A percentile compares a stretch with the other conserved stretches of the same genome.
Conservation (phyloP, 1,284 basidiomycete genomes). For the Ganoderma resinaceum region DNA sequence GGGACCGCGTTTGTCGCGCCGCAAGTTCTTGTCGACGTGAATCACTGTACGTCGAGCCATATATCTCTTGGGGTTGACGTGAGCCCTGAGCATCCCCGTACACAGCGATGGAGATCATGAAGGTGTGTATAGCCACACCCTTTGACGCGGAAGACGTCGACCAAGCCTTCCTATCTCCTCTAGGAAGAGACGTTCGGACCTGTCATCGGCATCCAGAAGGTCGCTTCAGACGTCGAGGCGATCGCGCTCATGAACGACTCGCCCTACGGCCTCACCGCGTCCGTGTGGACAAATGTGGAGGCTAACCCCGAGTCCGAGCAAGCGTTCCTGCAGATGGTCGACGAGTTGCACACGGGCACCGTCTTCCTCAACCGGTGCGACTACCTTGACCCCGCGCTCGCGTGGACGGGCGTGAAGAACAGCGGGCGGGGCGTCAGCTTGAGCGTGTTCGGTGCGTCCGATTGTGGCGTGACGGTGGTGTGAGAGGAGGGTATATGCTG, state of each 20-base stretch:
- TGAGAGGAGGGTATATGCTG: background rate
- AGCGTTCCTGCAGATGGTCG: conserved; percentile 75
- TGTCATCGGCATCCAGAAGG: conserved; percentile 90
- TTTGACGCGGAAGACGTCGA: background rate
- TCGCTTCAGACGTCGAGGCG: conserved; percentile 86
- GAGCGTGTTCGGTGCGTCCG: conserved; percentile 80
- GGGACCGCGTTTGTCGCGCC: conserved; percentile 90
- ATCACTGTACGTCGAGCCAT: conserved; percentile 71
- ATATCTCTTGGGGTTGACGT: conserved; percentile 8
- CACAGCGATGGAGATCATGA: conserved; percentile 92
- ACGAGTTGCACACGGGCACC: conserved; percentile 86
- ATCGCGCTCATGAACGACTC: conserved; percentile 95
- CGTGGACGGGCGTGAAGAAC: conserved; percentile 95
- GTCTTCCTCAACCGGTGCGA: conserved; percentile 94
- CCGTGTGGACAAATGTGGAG: conserved; percentile 87
- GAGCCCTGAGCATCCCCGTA: conserved; percentile 1
- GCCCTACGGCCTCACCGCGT: conserved; percentile 92
- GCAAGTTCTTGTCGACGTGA: conserved; percentile 86
- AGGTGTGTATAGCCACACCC: conserved; percentile 45
- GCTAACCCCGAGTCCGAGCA: conserved; percentile 63
- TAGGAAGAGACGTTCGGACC: conserved; percentile 92
- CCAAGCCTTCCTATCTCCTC: background rate
- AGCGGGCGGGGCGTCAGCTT: conserved; percentile 91
- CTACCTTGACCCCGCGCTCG: conserved; percentile 88
- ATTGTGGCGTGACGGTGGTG: background rate